phyloP scores from a whole-genome alignment of 148 eudicot species.

The Bassia scoparia region DNA sequence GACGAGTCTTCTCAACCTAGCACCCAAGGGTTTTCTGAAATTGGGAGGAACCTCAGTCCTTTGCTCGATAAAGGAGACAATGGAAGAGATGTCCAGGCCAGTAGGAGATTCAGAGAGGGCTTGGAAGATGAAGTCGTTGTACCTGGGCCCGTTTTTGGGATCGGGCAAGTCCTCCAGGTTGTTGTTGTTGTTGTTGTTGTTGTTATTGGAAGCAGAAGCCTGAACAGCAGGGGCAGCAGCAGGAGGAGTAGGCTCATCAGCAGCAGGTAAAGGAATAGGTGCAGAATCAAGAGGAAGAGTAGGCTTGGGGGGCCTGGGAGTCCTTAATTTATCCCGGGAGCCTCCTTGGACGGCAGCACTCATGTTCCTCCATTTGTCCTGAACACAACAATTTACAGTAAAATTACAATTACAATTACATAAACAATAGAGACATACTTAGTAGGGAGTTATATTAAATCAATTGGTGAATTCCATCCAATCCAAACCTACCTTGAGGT shows the following conservation, averaged over 20 bases:
- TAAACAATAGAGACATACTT: too few species aligned
- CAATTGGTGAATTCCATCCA: too few species aligned
- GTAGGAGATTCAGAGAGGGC: conserved; percentile 59
- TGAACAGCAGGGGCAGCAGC: conserved; percentile 29
- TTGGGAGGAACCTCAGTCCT: conserved; percentile 63
- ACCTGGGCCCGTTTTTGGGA: conserved; percentile 59
- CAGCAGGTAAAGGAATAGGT: too few species aligned
- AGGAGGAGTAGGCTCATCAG: conserved; percentile 45
- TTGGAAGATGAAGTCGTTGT: conserved; percentile 61
- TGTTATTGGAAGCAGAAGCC: neutral
- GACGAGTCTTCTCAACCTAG: conserved; percentile 73
- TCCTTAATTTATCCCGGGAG: conserved; percentile 58
- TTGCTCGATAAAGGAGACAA: conserved; percentile 67
- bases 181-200: conserved; percentile 3
- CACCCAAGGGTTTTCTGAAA: conserved; percentile 62
- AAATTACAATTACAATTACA: too few species aligned
- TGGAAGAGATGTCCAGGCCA: conserved; percentile 61
- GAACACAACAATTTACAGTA: too few species aligned
- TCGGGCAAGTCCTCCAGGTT: conserved; percentile 52
- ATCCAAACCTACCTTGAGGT: conserved; percentile 96
- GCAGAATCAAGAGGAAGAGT: too few species aligned
- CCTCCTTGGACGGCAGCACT: conserved; percentile 72
- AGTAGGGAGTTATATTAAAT: too few species aligned
- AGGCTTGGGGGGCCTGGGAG: conserved; percentile 45
- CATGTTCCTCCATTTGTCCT: conserved; percentile 99